A percentile compares a stretch with the other conserved stretches of the same genome.
phyloP scores from a whole-genome alignment of 768 basidiomycete genomes.

The Leucocoprinus sp. region DNA sequence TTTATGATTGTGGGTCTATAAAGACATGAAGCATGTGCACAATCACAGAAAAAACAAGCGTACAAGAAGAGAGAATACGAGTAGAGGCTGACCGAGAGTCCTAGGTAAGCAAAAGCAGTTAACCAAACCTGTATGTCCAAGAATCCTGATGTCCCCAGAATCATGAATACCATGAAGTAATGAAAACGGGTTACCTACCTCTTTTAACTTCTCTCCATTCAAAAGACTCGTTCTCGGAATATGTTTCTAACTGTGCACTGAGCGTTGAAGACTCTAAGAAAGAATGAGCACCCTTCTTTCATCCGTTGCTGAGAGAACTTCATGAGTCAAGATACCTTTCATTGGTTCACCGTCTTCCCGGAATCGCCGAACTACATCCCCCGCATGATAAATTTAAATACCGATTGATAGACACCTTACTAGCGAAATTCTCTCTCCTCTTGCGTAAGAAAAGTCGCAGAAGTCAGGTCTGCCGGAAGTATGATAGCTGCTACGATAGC shows the following conservation, averaged over 20 bases:
- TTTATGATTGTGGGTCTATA: conserved; percentile 58
- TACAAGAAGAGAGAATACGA: conserved; percentile 61
- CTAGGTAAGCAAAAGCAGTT: conserved; percentile 52
- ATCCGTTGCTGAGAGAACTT: too few species aligned
- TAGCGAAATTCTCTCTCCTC: conserved; percentile 49
- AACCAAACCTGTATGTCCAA: conserved; percentile 53
- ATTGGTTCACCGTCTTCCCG: conserved; percentile 20
- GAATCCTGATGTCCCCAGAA: conserved; percentile 26
- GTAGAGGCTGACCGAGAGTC: conserved; percentile 60
- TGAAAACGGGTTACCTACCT: conserved; percentile 25
- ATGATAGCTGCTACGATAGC: conserved; percentile 32
- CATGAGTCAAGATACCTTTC: background rate
- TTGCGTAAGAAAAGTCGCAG: conserved; percentile 44
- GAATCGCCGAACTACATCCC: conserved; percentile 34
- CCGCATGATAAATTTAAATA: background rate
- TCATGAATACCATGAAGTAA: background rate
- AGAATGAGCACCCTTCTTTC: conserved; percentile 18
- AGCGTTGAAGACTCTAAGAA: conserved; percentile 9
- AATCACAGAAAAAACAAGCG: conserved; percentile 16
- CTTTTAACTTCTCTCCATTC: conserved; percentile 50
- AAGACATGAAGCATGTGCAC: conserved; percentile 1
- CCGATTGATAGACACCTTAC: conserved; percentile 23
- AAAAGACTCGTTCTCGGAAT: conserved; percentile 38
- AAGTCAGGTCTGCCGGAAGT: conserved; percentile 39
- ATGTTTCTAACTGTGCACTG: conserved; percentile 4